Evolutionary conservation across 108 stramenopile genomes (phyloP), one percentile per base, ranked within the genome.

Genomic region (Cyclotella sp.): DNA sequence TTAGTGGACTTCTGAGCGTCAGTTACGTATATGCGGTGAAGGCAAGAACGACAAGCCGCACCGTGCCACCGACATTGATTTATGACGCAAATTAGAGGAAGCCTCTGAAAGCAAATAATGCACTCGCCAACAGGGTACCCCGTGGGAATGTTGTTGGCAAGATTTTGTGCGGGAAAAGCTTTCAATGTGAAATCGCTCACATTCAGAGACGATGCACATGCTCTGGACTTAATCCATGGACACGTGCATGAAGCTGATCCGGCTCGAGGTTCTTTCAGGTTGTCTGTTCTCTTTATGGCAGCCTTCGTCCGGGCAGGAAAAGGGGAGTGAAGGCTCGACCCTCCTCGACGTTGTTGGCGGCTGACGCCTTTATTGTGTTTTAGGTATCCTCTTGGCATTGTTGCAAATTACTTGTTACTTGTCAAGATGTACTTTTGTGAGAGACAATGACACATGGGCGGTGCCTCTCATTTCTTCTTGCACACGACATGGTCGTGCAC

Each of bases 321-420:
- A 18, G 19, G 44, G 26, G 39, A 12, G 21, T 26, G 51, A 54
- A 8, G 19, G 30, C 69, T 70, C 40, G 69, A 53, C 21, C 69
- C 69, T 19, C 69, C 69, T 41, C 53, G 18, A 9, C 51, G 51
- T 28, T 70, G 10, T 52, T 70, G 54, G 22, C 30, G 16, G 52
- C 69, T 57, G 27, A 44, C 30, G 18, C 40, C 53, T 41, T 44
- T 70, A 52, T 21, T 70, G 53, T 70, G 51, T 28, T 70, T 70
- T 6, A 70, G 29, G 21, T 70, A 70, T 70, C 69, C 69, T 55
- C 69, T 34, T 13, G 69, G 69, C 69, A 70, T 70, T n/a, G 68
- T 22, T 39, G 39, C 47, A 9, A 49, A n/a, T 7, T 16, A n/a
- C n/a, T n/a, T n/a, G n/a, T n/a, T n/a, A n/a, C n/a, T n/a, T n/a